These are phyloP conservation scores for Xylariaceae sp. DNA, from an alignment of 2,329 filamentous ascomycete species.

Conservation along the genomic window DNA sequence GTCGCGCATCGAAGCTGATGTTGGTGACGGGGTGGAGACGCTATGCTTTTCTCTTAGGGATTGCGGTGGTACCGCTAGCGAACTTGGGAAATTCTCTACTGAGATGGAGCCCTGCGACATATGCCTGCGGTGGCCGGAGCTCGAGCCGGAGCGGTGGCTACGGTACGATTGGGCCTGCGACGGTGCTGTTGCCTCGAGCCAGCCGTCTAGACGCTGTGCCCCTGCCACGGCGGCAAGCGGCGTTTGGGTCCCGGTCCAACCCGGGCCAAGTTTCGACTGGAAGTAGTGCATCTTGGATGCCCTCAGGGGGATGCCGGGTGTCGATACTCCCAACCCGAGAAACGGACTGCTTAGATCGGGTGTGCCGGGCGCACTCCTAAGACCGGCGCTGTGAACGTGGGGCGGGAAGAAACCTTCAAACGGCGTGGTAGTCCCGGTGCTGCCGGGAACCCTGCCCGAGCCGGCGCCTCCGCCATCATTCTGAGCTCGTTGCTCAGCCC, in stretches of 20 bases:
- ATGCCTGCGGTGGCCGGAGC: slow-evolving; percentile 5
- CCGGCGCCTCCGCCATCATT: slow-evolving; percentile 16
- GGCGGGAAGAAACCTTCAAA: slow-evolving; percentile 33
- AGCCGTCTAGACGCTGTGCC: slow-evolving; percentile 56
- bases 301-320: slow-evolving; percentile 63
- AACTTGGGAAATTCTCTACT: slow-evolving; percentile 38
- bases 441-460: slow-evolving; percentile 15
- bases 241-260: slow-evolving; percentile 71
- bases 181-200: slow-evolving; percentile 35
- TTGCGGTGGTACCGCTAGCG: slow-evolving; percentile 37
- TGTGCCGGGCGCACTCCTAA: slow-evolving; percentile 32
- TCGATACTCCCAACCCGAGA: slow-evolving; percentile 50
- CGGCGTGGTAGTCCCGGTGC: slow-evolving; percentile 22
- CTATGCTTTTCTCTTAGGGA: slow-evolving; percentile 55
- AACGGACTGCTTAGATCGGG: slow-evolving; percentile 53
- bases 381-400: slow-evolving; percentile 38
- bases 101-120: slow-evolving; percentile 16
- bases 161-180: neutral
- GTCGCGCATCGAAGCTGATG: slow-evolving; percentile 55
- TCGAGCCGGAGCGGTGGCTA: slow-evolving; percentile 22
- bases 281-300: slow-evolving; percentile 79
- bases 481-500: slow-evolving; percentile 33
- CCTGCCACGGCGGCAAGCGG: slow-evolving; percentile 76
- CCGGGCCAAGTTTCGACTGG: slow-evolving; percentile 68
- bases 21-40: slow-evolving; percentile 58